Conservation (phyloP, 768 basidiomycete species). For the Dendrothele bispora region DNA sequence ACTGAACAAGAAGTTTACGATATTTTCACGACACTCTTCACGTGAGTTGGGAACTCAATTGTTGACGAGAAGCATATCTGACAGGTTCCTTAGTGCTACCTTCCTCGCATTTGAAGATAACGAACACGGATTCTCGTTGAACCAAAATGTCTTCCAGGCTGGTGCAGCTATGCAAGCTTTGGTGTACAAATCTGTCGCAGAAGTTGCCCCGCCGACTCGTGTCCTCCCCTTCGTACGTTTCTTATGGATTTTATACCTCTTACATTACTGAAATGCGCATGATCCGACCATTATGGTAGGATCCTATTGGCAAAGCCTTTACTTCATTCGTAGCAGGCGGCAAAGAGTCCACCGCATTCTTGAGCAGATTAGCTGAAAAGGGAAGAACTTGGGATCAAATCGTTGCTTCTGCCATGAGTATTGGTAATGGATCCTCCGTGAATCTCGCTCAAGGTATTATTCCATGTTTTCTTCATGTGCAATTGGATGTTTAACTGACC, state of each 20-base stretch:
- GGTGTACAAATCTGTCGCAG: constrained; percentile 14
- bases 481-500: not conserved
- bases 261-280: too few relatives aligned
- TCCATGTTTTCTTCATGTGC: not conserved
- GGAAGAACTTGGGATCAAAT: constrained; percentile 41
- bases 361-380: constrained; percentile 33
- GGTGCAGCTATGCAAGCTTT: constrained; percentile 19
- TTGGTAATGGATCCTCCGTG: constrained; percentile 46
- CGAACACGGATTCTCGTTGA: constrained; percentile 14
- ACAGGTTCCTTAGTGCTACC: too few relatives aligned
- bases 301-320: too few relatives aligned
- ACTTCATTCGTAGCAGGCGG: too few relatives aligned
- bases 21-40: constrained; percentile 37
- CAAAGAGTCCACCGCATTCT: constrained; percentile 39
- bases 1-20: constrained; percentile 49
- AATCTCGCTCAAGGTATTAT: constrained; percentile 44
- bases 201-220: constrained; percentile 24
- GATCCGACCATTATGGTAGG: too few relatives aligned
- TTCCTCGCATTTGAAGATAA: constrained; percentile 18
- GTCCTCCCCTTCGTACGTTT: too few relatives aligned
- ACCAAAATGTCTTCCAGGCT: constrained; percentile 11
- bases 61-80: too few relatives aligned
- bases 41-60: too few relatives aligned
- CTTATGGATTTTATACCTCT: too few relatives aligned
- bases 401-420: constrained; percentile 42